Evolutionary conservation across 805 yeast species (phyloP), one percentile per base, ranked within the genome.

Genomic region (Yamadazyma olivae): DNA sequence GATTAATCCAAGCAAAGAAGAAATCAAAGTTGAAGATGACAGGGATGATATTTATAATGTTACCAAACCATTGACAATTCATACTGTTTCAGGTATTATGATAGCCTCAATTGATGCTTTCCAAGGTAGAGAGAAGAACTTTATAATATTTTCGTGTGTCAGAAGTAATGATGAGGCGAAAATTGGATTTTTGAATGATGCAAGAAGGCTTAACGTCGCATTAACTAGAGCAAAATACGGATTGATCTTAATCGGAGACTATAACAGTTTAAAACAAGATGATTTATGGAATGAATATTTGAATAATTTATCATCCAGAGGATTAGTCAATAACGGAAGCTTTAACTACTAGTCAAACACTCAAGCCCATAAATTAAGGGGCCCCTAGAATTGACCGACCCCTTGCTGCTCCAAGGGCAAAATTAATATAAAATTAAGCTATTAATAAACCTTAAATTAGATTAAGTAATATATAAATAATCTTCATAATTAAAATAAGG

Each of bases 161-260:
- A 56, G 80, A 44, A 83, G 95, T 17, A 88, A 88, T 54, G 81
- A 77, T 18, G 71, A 70, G 36, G 81, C 79, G 42, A 74, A 76
- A 8, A 83, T 89, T 48, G 96, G 96, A 5, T 88, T 89, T 60
- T 70, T 88, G 55, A 75, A 80, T 44, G 96, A 88, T 50, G 86
- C 89, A 17, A 71, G 95, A 54, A 82, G 96, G 63, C 58, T 88
- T 54, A 88, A 88, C 56, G 96, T 89, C 39, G 96, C 95, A 4
- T 67, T 88, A 33, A 88, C 96, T 1, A 77, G 96, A 60, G 95
- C 96, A 17, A 81, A 75, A 55, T 87, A 77, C 53, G 96, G 96
- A 4, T 58, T 88, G 44, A 71, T 85, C 13, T 39, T 63, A 18
- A 48, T 62, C 33, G 70, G 70, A 17, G 66, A 63, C 44, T 56